phyloP scores from a whole-genome alignment of 345 rosid genomes.

The Anacardium occidentale region DNA sequence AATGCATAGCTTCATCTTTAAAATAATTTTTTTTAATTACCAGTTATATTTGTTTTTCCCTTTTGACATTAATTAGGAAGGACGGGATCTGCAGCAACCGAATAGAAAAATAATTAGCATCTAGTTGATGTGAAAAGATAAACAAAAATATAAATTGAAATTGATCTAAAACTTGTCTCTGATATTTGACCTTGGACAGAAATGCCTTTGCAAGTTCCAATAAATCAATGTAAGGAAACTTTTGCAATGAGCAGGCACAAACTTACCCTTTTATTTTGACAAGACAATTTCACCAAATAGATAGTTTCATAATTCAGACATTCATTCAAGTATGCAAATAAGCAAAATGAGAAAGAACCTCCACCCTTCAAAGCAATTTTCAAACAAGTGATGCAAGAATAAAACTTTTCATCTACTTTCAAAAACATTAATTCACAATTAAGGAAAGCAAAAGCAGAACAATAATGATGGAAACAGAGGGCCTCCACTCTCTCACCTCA shows the following conservation, averaged over 20 bases:
- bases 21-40: conserved; percentile 3
- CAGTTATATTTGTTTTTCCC: conserved; percentile 18
- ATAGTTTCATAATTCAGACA: no score
- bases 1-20: background rate
- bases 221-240: conserved; percentile 24
- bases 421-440: no score
- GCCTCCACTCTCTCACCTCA: no score
- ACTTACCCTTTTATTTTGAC: conserved; percentile 20
- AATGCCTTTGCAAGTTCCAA: conserved; percentile 36
- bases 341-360: no score
- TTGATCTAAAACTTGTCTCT: background rate
- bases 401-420: no score
- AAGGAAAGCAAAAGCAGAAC: no score
- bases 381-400: no score
- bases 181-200: conserved; percentile 26
- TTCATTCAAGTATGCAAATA: no score
- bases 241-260: conserved; percentile 28
- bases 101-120: background rate
- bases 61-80: conserved; percentile 26
- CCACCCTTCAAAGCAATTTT: no score
- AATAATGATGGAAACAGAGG: no score
- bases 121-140: background rate
- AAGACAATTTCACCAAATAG: no score
- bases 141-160: background rate
- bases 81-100: conserved; percentile 24